Conservation (phyloP, 192 early-diverging fungal genomes). For the Coemansia furcata region DNA sequence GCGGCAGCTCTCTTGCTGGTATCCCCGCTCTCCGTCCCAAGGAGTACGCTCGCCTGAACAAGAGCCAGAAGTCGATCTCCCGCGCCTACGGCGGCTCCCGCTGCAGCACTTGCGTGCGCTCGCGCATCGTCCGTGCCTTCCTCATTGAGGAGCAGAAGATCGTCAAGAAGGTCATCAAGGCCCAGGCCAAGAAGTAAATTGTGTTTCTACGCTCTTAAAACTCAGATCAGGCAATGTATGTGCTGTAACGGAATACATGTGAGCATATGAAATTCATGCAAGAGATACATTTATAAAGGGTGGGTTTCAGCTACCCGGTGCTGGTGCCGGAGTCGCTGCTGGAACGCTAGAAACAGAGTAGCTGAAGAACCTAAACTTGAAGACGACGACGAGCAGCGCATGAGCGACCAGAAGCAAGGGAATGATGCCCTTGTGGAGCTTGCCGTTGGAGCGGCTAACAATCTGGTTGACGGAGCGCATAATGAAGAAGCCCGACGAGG, state of each 20-base stretch:
- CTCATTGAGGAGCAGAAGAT: slow-evolving; percentile 99
- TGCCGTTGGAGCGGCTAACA: slow-evolving; percentile 66
- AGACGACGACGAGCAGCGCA: slow-evolving; percentile 66
- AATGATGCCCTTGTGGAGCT: slow-evolving; percentile 66
- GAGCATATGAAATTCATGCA: not conserved
- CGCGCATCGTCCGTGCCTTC: slow-evolving; percentile 95
- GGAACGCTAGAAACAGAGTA: slow-evolving; percentile 50
- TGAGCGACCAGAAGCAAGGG: slow-evolving; percentile 66
- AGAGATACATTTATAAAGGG: not conserved
- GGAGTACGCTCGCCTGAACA: slow-evolving; percentile 87
- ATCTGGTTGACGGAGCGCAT: slow-evolving; percentile 53
- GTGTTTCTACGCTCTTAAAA: slow-evolving; percentile 2
- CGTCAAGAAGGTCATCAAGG: slow-evolving; percentile 98
- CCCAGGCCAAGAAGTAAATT: slow-evolving; percentile 55
- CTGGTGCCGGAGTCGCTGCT: not conserved
- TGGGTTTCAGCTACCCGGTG: not conserved
- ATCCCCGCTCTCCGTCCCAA: slow-evolving; percentile 90
- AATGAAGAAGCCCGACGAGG: slow-evolving; percentile 62
- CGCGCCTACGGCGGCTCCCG: slow-evolving; percentile 98
- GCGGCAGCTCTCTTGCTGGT: slow-evolving; percentile 85
- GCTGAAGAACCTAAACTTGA: slow-evolving; percentile 86
- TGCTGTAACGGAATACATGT: not conserved
- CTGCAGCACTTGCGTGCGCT: slow-evolving; percentile 83
- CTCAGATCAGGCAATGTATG: not conserved
- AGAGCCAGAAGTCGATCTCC: slow-evolving; percentile 88